Conservation (phyloP, 1,284 basidiomycete species). For the Sporisorium exsertum region DNA sequence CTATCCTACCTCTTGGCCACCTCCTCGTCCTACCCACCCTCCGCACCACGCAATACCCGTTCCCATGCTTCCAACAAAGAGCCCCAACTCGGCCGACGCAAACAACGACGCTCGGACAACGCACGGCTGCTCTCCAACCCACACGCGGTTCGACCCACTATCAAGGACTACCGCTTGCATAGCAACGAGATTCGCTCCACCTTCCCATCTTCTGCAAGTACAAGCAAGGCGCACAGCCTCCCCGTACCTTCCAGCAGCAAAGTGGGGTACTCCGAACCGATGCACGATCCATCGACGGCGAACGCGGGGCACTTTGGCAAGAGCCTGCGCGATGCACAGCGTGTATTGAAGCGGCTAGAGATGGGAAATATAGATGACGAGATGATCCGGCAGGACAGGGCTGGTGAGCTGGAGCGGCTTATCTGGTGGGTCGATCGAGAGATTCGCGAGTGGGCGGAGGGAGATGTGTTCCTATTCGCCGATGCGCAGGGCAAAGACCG, state of each 20-base stretch:
- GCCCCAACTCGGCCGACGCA: slow-evolving; percentile 24
- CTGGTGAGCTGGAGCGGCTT: slow-evolving; percentile 47
- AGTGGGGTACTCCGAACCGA: slow-evolving; percentile 21
- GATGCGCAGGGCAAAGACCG: neutral
- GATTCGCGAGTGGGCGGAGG: slow-evolving; percentile 38
- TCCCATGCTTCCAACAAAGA: slow-evolving; percentile 3
- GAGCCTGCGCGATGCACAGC: slow-evolving; percentile 53
- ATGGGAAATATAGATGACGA: slow-evolving; percentile 25
- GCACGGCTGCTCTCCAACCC: slow-evolving; percentile 54
- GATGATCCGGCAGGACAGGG: slow-evolving; percentile 16
- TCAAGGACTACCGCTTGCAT: slow-evolving; percentile 51
- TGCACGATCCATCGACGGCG: slow-evolving; percentile 32
- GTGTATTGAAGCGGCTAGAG: slow-evolving; percentile 40
- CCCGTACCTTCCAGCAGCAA: slow-evolving; percentile 18
- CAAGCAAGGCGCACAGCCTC: slow-evolving; percentile 6
- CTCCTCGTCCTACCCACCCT: slow-evolving; percentile 28
- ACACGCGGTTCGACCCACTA: slow-evolving; percentile 48
- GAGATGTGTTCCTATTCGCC: slow-evolving; percentile 37
- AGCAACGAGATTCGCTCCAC: slow-evolving; percentile 53
- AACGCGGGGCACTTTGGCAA: slow-evolving; percentile 56
- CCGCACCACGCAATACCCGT: slow-evolving; percentile 2
- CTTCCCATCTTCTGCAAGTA: slow-evolving; percentile 5
- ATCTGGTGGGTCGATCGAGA: slow-evolving; percentile 50
- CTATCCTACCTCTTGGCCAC: slow-evolving; percentile 19
- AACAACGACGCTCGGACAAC: slow-evolving; percentile 50